Evolutionary conservation across 202 grass and related monocot species (phyloP), one percentile per base, ranked within the genome.

Genomic region (Zoysia matrella): DNA sequence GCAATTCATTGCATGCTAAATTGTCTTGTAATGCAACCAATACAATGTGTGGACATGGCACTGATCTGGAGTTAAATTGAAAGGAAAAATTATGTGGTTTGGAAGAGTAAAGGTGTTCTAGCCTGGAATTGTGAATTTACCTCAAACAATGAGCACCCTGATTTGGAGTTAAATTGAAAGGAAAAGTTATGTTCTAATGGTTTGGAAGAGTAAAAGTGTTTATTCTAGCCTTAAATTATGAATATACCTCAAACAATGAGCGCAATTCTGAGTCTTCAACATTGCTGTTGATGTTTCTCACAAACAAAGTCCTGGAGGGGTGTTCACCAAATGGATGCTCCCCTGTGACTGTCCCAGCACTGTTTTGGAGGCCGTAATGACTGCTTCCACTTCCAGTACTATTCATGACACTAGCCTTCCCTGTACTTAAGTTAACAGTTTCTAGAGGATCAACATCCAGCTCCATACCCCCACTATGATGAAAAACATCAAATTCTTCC

Each of bases 261-360:
- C 44, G 75, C 44, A 90, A 69, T 64, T 90, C 88, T 41, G 76
- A 84, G 67, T 90, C 88, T 72, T 90, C 84, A 18, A 87, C 80
- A 73, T 84, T 90, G 67, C 88, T 90, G 62, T 90, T 90, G 16
- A 90, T 90, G 71, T 90, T 90, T 64, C 88, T 60, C 11, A 90
- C 88, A 55, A 90, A 90, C 40, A 90, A 80, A 60, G 88, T 90
- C 68, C 88, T 87, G 47, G 88, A 90, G 0, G 88, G 88, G 68
- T 90, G 88, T 47, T 90, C 88, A 41, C 88, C 88, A 73, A 76
- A 86, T 67, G 88, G 88, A 83, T 90, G 88, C 67, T 90, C 88
- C 3, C 88, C 88, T 43, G 75, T 74, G 53, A 86, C 67, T 52
- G 88, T 77, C 47, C 88, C 88, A 48, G 60, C 76, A 57, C 80